Evolutionary conservation across 192 early-diverging fungal species (phyloP).

Genomic region (Umbelopsis sp.): DNA sequence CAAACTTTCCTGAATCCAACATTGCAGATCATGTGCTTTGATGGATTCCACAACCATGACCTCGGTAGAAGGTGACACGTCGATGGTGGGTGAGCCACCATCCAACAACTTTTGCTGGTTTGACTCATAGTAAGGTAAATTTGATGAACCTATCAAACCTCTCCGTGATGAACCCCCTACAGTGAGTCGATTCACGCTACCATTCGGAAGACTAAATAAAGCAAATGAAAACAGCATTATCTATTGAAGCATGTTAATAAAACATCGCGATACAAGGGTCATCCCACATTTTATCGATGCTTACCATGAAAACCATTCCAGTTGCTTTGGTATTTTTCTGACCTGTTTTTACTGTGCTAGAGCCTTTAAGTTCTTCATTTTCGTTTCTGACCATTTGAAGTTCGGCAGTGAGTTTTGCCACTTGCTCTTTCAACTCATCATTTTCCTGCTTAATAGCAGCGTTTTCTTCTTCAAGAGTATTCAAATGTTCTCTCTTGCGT

Average conservation of each 20-base stretch:
- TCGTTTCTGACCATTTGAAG: conserved; percentile 10
- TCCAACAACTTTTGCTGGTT: conserved; percentile 17
- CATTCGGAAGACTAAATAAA: conserved; percentile 71
- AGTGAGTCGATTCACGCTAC: conserved; percentile 46
- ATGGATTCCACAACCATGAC: conserved; percentile 40
- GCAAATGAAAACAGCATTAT: conserved; percentile 85
- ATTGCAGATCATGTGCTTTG: conserved; percentile 26
- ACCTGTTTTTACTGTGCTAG: neutral
- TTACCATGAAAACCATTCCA: conserved; percentile 66
- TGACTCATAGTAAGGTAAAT: conserved; percentile 20
- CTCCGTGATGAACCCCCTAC: conserved; percentile 45
- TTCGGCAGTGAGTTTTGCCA: conserved; percentile 31
- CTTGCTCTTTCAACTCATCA: conserved; percentile 57
- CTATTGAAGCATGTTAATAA: conserved; percentile 43
- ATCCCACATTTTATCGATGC: conserved; percentile 14
- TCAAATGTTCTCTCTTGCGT: conserved; percentile 87
- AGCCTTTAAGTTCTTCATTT: conserved; percentile 1
- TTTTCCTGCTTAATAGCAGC: conserved; percentile 59
- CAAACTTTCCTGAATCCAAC: conserved; percentile 33
- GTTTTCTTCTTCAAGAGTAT: conserved; percentile 66
- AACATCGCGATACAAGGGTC: neutral
- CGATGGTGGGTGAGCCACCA: neutral
- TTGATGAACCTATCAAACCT: conserved; percentile 39
- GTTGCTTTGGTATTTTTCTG: conserved; percentile 49
- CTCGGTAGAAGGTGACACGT: conserved; percentile 23